Evolutionary conservation across 108 stramenopile species (phyloP).

Genomic region (Aurantiochytrium sp.): DNA sequence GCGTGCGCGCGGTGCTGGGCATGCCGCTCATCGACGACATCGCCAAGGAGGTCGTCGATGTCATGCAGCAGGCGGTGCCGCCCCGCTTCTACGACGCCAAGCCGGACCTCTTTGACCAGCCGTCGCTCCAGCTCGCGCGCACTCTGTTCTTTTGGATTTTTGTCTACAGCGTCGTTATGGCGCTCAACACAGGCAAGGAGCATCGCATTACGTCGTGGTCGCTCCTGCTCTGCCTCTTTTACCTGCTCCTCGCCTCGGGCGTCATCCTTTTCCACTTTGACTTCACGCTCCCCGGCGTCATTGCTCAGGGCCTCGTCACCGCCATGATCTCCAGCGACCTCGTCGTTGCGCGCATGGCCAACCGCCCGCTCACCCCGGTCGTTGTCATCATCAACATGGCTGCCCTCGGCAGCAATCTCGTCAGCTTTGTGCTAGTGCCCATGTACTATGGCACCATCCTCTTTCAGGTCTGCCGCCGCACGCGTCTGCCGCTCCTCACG

Average conservation of each 20-base stretch:
- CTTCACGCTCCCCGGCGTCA: not conserved
- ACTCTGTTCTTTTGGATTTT: slow-evolving; percentile 20
- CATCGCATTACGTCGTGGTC: not conserved
- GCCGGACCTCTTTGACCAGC: slow-evolving; percentile 3
- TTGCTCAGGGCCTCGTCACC: not conserved
- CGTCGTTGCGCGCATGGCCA: not conserved
- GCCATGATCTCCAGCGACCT: slow-evolving; percentile 8
- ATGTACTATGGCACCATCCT: slow-evolving; percentile 82
- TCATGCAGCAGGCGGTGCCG: not conserved
- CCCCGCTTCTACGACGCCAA: not conserved
- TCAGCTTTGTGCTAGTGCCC: slow-evolving; percentile 68
- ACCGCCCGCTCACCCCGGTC: not conserved
- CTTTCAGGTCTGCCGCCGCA: slow-evolving; percentile 76
- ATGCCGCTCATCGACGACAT: not conserved
- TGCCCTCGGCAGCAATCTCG: slow-evolving; percentile 66
- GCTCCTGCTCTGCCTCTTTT: not conserved
- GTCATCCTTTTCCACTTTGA: not conserved
- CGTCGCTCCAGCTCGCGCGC: not conserved
- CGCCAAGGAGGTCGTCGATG: not conserved
- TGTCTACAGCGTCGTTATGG: not conserved
- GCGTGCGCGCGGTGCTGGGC: not conserved
- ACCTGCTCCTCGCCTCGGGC: not conserved
- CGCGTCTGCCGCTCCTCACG: slow-evolving; percentile 78
- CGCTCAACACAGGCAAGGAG: not conserved
- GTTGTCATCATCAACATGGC: slow-evolving; percentile 46